Percentiles rank a stretch among this genome's conserved stretches.
These are phyloP conservation scores for Chlamydomonas sphaeroides DNA, from an alignment of 139 green algal genomes.

Conservation along the genomic window DNA sequence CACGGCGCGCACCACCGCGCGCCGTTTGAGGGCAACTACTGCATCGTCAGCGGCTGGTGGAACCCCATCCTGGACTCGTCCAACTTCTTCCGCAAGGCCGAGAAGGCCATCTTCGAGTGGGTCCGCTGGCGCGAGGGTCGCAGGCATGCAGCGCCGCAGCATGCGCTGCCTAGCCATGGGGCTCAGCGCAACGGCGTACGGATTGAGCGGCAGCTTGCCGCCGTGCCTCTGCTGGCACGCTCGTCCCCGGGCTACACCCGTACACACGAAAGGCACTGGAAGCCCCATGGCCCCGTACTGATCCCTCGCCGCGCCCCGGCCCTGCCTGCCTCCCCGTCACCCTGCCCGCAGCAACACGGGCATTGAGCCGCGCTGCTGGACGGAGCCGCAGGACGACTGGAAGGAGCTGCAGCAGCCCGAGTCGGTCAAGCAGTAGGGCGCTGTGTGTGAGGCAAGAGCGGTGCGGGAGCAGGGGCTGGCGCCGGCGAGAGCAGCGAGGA, in stretches of 20 bases:
- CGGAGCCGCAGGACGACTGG: slow-evolving; percentile 64
- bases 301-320: no score
- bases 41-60: slow-evolving; percentile 94
- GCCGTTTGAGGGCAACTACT: slow-evolving; percentile 97
- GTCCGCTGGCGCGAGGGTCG: background rate
- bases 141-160: slow-evolving; percentile 51
- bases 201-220: background rate
- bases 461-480: no score
- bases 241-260: no score
- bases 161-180: background rate
- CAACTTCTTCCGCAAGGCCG: slow-evolving; percentile 69
- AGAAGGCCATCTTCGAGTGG: slow-evolving; percentile 44
- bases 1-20: slow-evolving; percentile 94
- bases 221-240: no score
- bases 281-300: background rate
- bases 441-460: no score
- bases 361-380: slow-evolving; percentile 93
- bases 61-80: slow-evolving; percentile 87
- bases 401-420: slow-evolving; percentile 17
- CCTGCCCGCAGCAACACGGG: slow-evolving; percentile 60
- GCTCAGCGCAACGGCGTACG: background rate
- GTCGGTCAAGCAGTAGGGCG: no score
- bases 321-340: background rate
- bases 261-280: background rate
- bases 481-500: no score